Base-by-base conservation (phyloP, 768 basidiomycete genomes). In the Trichaptum fuscoviolaceum region DNA sequence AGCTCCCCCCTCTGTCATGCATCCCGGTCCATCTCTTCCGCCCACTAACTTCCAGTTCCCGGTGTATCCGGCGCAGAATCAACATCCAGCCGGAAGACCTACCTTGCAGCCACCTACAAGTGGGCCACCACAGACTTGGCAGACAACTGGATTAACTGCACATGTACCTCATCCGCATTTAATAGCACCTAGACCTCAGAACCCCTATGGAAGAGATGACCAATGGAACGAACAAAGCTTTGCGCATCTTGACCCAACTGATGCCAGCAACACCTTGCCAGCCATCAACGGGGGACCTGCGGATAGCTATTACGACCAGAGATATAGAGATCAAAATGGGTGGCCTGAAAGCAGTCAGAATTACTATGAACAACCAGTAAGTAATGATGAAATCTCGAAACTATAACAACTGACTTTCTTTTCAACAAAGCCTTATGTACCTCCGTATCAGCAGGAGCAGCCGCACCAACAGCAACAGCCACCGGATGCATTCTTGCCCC, bases 101-200 rank as follows among this genome's bases (percentile, higher is more conserved):
- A 73, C 81, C 35, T 78, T 85, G 69, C 84, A 82, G 57, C 77
- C 80, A 9, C 75, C 82, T 17, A 75, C 83, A 17, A 75, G 83
- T 30, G 81, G 80, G 2, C 82, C 85, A 8, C 83, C 87, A 6
- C 88, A 86, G 67, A 79, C 86, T 20, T 90, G 90, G 89, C 88
- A 89, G 71, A 80, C 87, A 5, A 82, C 79, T 58, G 82, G 81
- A 25, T 87, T 91, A 57, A 83, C 86, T 0, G 88, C 82, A 15
- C 79, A 81, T 17, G 77, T 81, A 5, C 78, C 80, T 0, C 64
- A 59, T 63, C 67, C 65, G 69, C 68, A 67, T 30, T 70, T 72
- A 26, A 72, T 72, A 24, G 65, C 70, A 25, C 67, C 69, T 58
- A 61, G 59, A 23, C 23, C 59, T 12, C 59, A 25, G 24, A 25